phyloP scores from a whole-genome alignment of 2,329 filamentous ascomycete species.

The Ambrosiella beaveri region DNA sequence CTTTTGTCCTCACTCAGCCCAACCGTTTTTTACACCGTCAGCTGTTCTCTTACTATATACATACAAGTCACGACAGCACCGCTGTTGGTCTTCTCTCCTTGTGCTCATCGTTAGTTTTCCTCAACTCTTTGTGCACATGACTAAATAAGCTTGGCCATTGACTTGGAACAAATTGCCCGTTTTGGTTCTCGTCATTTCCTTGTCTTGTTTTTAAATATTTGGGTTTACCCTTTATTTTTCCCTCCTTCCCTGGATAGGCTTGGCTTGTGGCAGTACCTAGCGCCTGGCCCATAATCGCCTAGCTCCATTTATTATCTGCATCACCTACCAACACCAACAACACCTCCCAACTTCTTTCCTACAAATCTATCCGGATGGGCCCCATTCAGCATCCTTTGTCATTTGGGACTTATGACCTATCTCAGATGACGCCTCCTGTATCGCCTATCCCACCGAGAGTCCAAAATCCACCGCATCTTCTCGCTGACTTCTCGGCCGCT shows the following conservation, averaged over 20 bases:
- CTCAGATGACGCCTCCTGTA: slow-evolving; percentile 13
- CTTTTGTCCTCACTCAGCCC: background rate
- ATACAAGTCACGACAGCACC: background rate
- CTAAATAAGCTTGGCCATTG: too few relatives aligned
- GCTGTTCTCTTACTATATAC: background rate
- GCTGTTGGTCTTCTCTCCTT: background rate
- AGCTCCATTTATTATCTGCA: background rate
- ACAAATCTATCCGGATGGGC: background rate
- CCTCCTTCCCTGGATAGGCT: background rate
- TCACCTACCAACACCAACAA: background rate
- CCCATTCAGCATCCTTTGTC: background rate
- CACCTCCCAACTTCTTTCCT: background rate
- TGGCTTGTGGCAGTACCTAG: background rate
- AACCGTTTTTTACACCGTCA: too few relatives aligned
- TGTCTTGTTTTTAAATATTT: background rate
- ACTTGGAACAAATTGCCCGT: too few relatives aligned
- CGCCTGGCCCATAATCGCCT: background rate
- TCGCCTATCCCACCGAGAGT: slow-evolving; percentile 8
- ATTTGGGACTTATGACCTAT: slow-evolving; percentile 3
- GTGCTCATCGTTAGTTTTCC: background rate
- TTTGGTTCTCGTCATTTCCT: background rate
- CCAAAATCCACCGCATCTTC: background rate
- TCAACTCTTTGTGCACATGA: too few relatives aligned
- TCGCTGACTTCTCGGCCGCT: slow-evolving; percentile 9
- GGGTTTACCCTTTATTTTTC: background rate